Percentiles rank a stretch among this genome's conserved stretches.
These are phyloP conservation scores for Chondrostereum purpureum DNA, from an alignment of 1,284 basidiomycete species.

Conservation along the genomic window DNA sequence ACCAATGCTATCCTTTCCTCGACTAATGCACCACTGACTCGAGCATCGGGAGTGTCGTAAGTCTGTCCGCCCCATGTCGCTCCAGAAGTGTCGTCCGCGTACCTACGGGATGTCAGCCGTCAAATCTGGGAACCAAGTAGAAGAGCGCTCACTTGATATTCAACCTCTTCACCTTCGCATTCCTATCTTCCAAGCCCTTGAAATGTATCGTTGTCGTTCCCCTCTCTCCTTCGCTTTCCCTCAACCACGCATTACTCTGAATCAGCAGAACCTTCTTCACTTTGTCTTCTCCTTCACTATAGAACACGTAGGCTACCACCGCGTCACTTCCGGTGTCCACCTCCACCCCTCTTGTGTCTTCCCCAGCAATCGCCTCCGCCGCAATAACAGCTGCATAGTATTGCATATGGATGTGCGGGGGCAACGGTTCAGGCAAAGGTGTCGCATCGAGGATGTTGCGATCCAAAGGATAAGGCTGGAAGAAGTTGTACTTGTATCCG, in stretches of 20 bases:
- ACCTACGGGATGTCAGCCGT: no score
- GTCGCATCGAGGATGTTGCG: constrained; percentile 47
- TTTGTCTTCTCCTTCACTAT: constrained; percentile 33
- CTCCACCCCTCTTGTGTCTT: constrained; percentile 40
- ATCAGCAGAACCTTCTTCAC: constrained; percentile 50
- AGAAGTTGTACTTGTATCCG: constrained; percentile 43
- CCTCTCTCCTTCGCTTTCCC: constrained; percentile 20
- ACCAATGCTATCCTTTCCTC: constrained; percentile 29
- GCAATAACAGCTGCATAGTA: constrained; percentile 56
- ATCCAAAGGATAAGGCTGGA: constrained; percentile 49
- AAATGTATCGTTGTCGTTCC: constrained; percentile 38
- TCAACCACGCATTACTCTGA: constrained; percentile 48
- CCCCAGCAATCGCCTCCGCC: constrained; percentile 32
- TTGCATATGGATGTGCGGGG: constrained; percentile 51
- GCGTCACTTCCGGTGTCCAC: constrained; percentile 38
- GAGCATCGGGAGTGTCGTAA: constrained; percentile 51
- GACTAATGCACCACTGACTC: constrained; percentile 32
- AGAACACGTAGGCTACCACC: constrained; percentile 60
- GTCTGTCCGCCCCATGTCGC: constrained; percentile 61
- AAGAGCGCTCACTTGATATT: no score
- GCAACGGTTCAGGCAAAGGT: constrained; percentile 36
- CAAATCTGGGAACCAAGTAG: no score
- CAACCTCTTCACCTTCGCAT: constrained; percentile 38
- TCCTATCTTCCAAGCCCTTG: constrained; percentile 25
- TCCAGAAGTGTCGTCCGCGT: constrained; percentile 49